These are phyloP conservation scores for Spergularia azorica DNA, from an alignment of 179 eudicot species.

Conservation along the genomic window DNA sequence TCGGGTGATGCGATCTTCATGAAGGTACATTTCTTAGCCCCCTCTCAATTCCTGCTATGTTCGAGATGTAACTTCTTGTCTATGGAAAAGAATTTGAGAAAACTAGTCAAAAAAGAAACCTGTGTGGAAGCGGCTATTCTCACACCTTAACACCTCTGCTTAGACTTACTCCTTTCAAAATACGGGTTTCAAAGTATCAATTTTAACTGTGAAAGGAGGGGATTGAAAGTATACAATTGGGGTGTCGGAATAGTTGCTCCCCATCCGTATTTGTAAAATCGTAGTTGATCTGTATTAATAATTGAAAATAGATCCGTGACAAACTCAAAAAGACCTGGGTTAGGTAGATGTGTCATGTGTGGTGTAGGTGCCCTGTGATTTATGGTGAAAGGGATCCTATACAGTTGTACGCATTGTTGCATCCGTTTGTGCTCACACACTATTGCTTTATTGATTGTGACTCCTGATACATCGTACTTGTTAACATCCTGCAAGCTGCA, in stretches of 20 bases:
- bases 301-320: neutral
- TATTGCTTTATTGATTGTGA: neutral
- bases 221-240: too few relatives aligned
- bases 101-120: too few relatives aligned
- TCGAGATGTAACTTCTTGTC: too few relatives aligned
- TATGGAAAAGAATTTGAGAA: too few relatives aligned
- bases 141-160: too few relatives aligned
- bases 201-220: too few relatives aligned
- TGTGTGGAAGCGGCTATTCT: too few relatives aligned
- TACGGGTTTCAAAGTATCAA: too few relatives aligned
- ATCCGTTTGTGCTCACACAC: neutral
- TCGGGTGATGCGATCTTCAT: constrained; percentile 55
- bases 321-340: neutral
- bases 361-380: neutral
- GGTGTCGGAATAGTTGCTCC: too few relatives aligned
- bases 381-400: neutral
- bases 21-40: constrained; percentile 35
- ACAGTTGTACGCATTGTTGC: neutral
- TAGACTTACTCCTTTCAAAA: too few relatives aligned
- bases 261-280: neutral
- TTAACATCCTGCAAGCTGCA: neutral
- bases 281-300: neutral
- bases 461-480: neutral
- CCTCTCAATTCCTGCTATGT: too few relatives aligned
- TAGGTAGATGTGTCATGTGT: constrained; percentile 1